Evolutionary conservation across 1,139 yeast species (phyloP).

Genomic region (Saccharomyces pastorianus): DNA sequence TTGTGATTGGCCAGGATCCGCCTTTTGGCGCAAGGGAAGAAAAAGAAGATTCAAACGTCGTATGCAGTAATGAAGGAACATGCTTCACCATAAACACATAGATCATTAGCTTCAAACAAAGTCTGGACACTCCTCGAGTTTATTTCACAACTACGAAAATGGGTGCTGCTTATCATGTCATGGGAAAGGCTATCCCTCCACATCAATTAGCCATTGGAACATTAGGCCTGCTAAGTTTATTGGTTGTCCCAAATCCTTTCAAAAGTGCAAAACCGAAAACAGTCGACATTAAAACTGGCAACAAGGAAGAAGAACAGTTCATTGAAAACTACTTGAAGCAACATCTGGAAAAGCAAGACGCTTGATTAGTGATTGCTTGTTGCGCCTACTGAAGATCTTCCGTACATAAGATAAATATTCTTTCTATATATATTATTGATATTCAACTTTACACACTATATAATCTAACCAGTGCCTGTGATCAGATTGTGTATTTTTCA

Average conservation of each 20-base stretch:
- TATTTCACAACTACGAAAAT: slow-evolving; percentile 33
- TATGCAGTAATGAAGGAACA: neutral
- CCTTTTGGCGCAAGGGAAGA: neutral
- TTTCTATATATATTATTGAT: neutral
- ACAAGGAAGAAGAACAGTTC: slow-evolving; percentile 86
- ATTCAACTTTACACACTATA: neutral
- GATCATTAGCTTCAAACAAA: neutral
- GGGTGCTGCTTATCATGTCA: slow-evolving; percentile 75
- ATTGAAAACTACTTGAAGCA: slow-evolving; percentile 39
- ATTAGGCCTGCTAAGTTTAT: slow-evolving; percentile 50
- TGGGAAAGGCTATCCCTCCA: slow-evolving; percentile 70
- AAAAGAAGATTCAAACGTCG: neutral
- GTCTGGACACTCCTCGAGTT: neutral
- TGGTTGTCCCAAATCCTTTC: slow-evolving; percentile 68
- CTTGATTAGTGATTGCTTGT: neutral
- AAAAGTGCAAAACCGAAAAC: slow-evolving; percentile 47
- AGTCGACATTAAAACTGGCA: slow-evolving; percentile 66
- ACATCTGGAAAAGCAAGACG: slow-evolving; percentile 4
- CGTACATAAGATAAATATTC: slow-evolving; percentile 2
- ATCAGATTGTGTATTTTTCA: neutral
- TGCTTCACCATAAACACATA: neutral
- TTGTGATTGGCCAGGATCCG: slow-evolving; percentile 1
- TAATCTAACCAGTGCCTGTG: neutral
- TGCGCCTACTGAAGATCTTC: slow-evolving; percentile 28
- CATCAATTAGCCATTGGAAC: slow-evolving; percentile 68